Evolutionary conservation across 305 asterid genomes (phyloP).

Genomic region (Rubia peregrina): DNA sequence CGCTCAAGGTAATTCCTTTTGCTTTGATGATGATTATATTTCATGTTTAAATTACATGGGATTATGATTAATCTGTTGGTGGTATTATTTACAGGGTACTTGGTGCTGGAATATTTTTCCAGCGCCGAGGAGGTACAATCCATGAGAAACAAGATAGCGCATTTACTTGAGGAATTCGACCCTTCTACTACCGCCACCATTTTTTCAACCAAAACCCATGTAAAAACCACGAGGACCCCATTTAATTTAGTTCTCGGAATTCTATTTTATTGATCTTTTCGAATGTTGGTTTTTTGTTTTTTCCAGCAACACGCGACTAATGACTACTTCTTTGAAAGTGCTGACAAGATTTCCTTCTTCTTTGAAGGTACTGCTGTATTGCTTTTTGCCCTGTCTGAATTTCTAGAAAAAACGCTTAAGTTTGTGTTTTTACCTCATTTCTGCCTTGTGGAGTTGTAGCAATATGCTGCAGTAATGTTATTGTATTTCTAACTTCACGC

Average conservation of each 20-base stretch:
- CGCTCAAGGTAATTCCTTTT: slow-evolving; percentile 30
- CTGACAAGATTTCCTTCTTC: slow-evolving; percentile 93
- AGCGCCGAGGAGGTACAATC: slow-evolving; percentile 53
- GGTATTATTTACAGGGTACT: slow-evolving; percentile 35
- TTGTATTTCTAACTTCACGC: no score
- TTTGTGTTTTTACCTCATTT: no score
- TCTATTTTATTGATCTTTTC: not conserved
- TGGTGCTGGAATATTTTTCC: slow-evolving; percentile 74
- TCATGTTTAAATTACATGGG: no score
- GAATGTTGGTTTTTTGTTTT: not conserved
- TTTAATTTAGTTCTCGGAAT: not conserved
- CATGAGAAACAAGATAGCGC: slow-evolving; percentile 57
- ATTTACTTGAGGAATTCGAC: slow-evolving; percentile 65
- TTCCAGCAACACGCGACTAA: slow-evolving; percentile 56
- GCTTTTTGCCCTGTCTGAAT: not conserved
- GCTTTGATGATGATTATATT: not conserved
- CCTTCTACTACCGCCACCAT: slow-evolving; percentile 54
- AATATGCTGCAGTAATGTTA: no score
- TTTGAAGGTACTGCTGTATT: slow-evolving; percentile 61
- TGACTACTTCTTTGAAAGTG: slow-evolving; percentile 81
- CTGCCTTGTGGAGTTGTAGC: no score
- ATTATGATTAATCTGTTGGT: not conserved
- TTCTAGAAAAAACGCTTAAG: no score
- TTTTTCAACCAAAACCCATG: slow-evolving; percentile 92
- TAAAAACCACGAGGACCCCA: slow-evolving; percentile 16